These are phyloP conservation scores for Rhodamnia rubescens DNA, from an alignment of 345 rosid species.

Conservation along the genomic window DNA sequence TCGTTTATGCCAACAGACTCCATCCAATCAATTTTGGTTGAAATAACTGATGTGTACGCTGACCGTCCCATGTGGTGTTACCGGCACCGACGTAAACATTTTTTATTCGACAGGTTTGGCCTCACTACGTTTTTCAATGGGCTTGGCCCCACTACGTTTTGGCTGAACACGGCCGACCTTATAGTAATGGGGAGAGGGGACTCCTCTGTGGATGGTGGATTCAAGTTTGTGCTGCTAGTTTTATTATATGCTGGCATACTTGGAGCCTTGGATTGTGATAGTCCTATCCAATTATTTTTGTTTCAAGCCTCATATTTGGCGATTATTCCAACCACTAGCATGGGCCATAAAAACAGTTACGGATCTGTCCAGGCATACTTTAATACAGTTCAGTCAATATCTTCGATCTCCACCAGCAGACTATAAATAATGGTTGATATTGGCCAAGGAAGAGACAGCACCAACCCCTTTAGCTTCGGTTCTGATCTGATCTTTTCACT, in stretches of 20 bases:
- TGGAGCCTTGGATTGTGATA: too few species aligned
- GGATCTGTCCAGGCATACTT: background rate
- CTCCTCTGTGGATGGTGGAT: background rate
- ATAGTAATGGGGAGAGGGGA: background rate
- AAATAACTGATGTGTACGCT: too few species aligned
- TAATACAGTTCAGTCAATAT: background rate
- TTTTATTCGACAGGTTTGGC: too few species aligned
- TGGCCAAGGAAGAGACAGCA: background rate
- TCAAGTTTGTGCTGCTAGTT: background rate
- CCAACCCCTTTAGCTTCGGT: background rate
- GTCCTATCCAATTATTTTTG: background rate
- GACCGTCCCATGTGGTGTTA: too few species aligned
- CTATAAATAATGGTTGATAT: background rate
- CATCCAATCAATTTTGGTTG: too few species aligned
- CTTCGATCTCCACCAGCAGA: background rate
- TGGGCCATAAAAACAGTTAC: background rate
- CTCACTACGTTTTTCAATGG: too few species aligned
- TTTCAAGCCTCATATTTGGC: background rate
- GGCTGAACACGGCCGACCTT: too few species aligned
- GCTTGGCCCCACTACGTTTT: too few species aligned
- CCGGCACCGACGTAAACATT: too few species aligned
- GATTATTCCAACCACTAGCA: background rate
- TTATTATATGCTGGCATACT: too few species aligned
- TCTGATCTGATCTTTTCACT: background rate
- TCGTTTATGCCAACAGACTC: too few species aligned